phyloP scores from a whole-genome alignment of 345 rosid species.

The Boechera retrofracta region DNA sequence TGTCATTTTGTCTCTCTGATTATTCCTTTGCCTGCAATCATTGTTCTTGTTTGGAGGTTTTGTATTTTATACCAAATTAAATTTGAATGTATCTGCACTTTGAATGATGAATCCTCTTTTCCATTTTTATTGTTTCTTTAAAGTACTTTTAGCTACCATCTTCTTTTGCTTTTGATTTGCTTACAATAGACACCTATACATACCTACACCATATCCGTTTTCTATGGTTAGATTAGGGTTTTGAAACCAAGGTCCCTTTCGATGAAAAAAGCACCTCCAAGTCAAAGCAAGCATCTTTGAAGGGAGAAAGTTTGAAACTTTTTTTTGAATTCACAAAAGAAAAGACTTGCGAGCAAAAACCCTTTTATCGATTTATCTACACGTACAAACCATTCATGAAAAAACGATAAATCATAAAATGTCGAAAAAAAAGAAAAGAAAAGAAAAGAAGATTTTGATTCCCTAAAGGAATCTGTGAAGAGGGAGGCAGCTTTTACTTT shows the following conservation, averaged over 20 bases:
- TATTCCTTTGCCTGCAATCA: slow-evolving; percentile 46
- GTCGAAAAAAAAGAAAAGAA: too few species aligned
- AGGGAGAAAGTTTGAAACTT: slow-evolving; percentile 29
- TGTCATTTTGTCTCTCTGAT: slow-evolving; percentile 41
- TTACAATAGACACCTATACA: slow-evolving; percentile 22
- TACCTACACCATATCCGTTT: slow-evolving; percentile 33
- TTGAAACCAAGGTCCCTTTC: slow-evolving; percentile 35
- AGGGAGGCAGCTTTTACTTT: slow-evolving; percentile 46
- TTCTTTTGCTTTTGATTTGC: slow-evolving; percentile 41
- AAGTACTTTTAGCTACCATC: neutral
- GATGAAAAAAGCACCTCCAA: slow-evolving; percentile 28
- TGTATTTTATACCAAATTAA: slow-evolving; percentile 30
- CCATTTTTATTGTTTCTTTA: slow-evolving; percentile 32
- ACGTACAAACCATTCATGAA: slow-evolving; percentile 39
- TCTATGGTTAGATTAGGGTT: slow-evolving; percentile 6
- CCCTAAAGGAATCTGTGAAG: slow-evolving; percentile 27
- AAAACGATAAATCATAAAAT: neutral
- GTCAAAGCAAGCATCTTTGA: slow-evolving; percentile 45
- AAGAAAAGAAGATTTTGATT: slow-evolving; percentile 24
- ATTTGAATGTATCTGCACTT: slow-evolving; percentile 26
- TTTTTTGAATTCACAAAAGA: slow-evolving; percentile 42
- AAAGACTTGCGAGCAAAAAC: slow-evolving; percentile 30
- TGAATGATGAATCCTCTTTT: slow-evolving; percentile 38
- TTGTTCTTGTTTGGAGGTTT: slow-evolving; percentile 45
- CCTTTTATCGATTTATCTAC: slow-evolving; percentile 38